Evolutionary conservation across 192 early-diverging fungal species (phyloP), one percentile per base, ranked within the genome.

Genomic region (Mortierella alpina): DNA sequence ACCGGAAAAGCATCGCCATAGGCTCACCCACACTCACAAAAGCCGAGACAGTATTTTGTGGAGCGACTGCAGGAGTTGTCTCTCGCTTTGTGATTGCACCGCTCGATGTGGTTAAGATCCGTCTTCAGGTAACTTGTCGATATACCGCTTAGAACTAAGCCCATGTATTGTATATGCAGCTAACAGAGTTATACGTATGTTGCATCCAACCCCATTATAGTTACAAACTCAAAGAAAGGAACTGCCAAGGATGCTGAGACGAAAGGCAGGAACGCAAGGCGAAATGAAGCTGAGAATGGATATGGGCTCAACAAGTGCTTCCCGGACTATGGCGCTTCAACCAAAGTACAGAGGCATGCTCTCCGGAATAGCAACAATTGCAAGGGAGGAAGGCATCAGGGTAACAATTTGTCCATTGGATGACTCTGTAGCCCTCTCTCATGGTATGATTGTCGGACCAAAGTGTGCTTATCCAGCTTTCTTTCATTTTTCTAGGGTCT

Each of bases 91-190:
- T 95, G 2, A 93, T 97, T 44, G 91, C 97, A 13, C 97, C 97
- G 9, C 84, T 99, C 5, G 97, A 99, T 63, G 96, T 99, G 7
- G 90, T 97, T 68, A 99, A 99, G 83, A 96, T 97, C 59, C 89
- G 94, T 31, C 87, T 94, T 39, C 93, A 91, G 66, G 75, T 91
- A 67, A 31, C 31, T 31, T 3, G 31, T 31, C 65, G 57, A 40
- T 39, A 57, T 45, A 20, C 68, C 0, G 5, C 17, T 41, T 49
- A 53, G n/a, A n/a, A 2, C 54, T 20, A 54, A 5, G 39, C 7
- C 54, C 39, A 11, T 51, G 13, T 13, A 31, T 9, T 7, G 14
- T 66, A 17, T 31, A 31, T 3, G 3, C 31, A 31, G 31, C 31
- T 31, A 31, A 31, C 31, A 31, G 31, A 31, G 31, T 3, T 3